Percentiles rank a stretch among this genome's conserved stretches.
These are phyloP conservation scores for Penicillium sp. DNA, from an alignment of 2,329 filamentous ascomycete species.

Conservation along the genomic window DNA sequence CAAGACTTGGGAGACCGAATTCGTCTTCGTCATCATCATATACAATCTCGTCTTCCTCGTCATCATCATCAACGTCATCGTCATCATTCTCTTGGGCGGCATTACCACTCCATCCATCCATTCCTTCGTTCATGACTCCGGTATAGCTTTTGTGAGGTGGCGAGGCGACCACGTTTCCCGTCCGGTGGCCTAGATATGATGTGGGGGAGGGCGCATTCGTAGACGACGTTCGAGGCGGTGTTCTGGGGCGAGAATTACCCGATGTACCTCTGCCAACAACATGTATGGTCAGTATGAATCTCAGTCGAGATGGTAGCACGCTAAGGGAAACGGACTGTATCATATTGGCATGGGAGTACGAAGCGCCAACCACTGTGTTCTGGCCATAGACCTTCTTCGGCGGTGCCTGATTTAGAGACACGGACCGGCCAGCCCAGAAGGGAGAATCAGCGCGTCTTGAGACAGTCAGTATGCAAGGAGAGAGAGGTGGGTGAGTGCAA, in stretches of 20 bases:
- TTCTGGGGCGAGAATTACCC: conserved; percentile 65
- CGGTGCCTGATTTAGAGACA: conserved; percentile 59
- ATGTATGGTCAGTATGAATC: conserved; percentile 18
- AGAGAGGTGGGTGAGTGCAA: background rate
- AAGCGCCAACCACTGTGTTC: conserved; percentile 83
- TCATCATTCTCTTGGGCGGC: conserved; percentile 60
- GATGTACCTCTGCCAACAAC: conserved; percentile 19
- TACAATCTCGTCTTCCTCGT: conserved; percentile 71
- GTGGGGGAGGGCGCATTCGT: conserved; percentile 59
- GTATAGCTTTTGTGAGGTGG: conserved; percentile 76
- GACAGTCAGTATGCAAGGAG: no score
- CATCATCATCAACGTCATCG: conserved; percentile 61
- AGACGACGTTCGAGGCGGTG: conserved; percentile 68
- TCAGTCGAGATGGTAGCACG: no score
- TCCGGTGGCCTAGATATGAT: conserved; percentile 51
- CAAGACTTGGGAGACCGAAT: conserved; percentile 90
- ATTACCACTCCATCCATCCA: conserved; percentile 74
- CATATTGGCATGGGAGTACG: conserved; percentile 95
- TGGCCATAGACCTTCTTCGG: conserved; percentile 63
- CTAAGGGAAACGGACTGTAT: conserved; percentile 68
- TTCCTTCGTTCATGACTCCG: conserved; percentile 78
- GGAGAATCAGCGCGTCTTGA: conserved; percentile 75
- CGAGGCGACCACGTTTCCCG: conserved; percentile 35
- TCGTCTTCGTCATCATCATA: conserved; percentile 93
- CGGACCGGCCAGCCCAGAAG: conserved; percentile 74